A percentile compares a stretch with the other conserved stretches of the same genome.
phyloP scores from a whole-genome alignment of 2,329 filamentous ascomycete species.

The Emericellopsis cladophorae region DNA sequence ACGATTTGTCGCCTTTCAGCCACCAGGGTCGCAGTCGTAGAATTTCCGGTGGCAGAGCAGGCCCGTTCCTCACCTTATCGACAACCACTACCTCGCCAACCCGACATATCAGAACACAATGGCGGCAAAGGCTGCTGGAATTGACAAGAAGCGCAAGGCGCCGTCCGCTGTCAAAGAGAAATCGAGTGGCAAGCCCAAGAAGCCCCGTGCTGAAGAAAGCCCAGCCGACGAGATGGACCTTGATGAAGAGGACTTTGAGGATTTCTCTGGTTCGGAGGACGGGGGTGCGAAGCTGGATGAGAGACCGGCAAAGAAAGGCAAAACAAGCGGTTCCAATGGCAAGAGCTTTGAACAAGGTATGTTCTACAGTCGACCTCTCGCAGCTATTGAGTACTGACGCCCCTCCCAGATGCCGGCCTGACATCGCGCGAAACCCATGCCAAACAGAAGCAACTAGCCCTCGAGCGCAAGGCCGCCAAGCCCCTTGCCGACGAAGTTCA shows the following conservation, averaged over 20 bases:
- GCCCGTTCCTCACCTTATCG: neutral
- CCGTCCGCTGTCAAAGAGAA: constrained; percentile 28
- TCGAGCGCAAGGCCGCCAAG: constrained; percentile 84
- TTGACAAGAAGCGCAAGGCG: constrained; percentile 46
- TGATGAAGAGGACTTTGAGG: constrained; percentile 26
- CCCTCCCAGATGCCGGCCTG: constrained; percentile 27
- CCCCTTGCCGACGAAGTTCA: constrained; percentile 83
- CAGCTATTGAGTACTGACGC: constrained; percentile 3
- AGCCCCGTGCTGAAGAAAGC: constrained; percentile 16
- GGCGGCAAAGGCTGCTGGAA: constrained; percentile 32
- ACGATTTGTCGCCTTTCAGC: neutral
- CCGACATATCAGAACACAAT: constrained; percentile 15
- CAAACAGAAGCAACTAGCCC: constrained; percentile 80
- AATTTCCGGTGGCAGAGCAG: constrained; percentile 1
- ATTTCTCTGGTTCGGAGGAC: constrained; percentile 38
- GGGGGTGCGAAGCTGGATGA: constrained; percentile 35
- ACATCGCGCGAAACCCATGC: constrained; percentile 78
- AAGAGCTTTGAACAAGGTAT: constrained; percentile 29
- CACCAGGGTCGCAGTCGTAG: constrained; percentile 1
- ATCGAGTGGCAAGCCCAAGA: constrained; percentile 22
- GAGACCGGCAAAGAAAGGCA: constrained; percentile 18
- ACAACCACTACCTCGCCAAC: neutral
- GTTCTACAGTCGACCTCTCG: constrained; percentile 6
- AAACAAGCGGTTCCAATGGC: constrained; percentile 17
- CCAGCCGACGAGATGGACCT: constrained; percentile 24